Conservation (phyloP, 257 asterid species). For the Capsicum chinense region DNA sequence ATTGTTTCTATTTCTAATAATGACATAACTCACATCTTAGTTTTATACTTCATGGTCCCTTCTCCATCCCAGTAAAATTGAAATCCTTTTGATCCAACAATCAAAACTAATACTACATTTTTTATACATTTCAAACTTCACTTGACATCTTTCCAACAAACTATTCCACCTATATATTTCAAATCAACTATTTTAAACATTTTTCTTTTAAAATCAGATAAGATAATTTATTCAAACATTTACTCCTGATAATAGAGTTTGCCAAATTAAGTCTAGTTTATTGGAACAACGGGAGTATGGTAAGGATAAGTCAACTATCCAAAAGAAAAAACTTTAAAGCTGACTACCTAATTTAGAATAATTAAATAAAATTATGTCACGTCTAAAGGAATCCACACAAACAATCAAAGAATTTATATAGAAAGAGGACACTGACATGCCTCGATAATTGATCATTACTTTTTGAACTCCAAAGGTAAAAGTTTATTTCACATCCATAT, state of each 20-base stretch:
- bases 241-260: not conserved
- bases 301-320: not conserved
- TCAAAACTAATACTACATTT: not conserved
- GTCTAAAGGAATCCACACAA: not conserved
- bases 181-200: not conserved
- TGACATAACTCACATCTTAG: not conserved
- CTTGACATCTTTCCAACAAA: not conserved
- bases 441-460: not conserved
- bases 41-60: not conserved
- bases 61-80: slow-evolving; percentile 1
- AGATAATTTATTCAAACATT: not conserved
- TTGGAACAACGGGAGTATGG: not conserved
- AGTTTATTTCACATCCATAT: not conserved
- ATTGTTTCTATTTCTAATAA: not conserved
- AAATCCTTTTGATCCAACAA: slow-evolving; percentile 5
- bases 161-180: not conserved
- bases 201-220: not conserved
- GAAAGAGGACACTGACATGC: not conserved
- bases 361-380: not conserved
- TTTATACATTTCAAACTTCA: not conserved
- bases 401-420: not conserved
- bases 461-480: slow-evolving; percentile 7
- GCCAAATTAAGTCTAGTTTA: not conserved
- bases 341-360: not conserved
- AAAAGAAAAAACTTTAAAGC: not conserved